Evolutionary conservation across 768 basidiomycete genomes (phyloP).

Genomic region (Boletus fagicola): DNA sequence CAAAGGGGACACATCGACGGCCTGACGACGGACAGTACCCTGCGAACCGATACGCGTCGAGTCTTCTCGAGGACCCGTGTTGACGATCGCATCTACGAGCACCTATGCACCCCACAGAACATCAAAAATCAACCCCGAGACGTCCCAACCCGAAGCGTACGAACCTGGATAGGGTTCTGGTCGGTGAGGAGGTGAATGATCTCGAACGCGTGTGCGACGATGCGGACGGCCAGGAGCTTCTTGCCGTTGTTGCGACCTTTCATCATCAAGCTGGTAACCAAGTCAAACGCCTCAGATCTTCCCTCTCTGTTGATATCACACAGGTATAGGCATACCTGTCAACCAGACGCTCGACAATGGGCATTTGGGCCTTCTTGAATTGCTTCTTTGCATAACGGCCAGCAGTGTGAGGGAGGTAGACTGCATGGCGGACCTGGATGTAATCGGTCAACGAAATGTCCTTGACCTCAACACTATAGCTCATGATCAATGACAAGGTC

Average conservation of each 20-base stretch:
- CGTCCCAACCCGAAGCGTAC: conserved; percentile 19
- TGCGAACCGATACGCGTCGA: conserved; percentile 99
- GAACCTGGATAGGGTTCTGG: conserved; percentile 98
- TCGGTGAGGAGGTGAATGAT: conserved; percentile 99
- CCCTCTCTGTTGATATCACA: not conserved
- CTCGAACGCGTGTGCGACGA: conserved; percentile 99
- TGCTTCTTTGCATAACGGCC: conserved; percentile 99
- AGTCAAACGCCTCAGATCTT: not conserved
- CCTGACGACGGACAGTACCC: conserved; percentile 99
- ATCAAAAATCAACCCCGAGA: not conserved
- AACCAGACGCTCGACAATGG: conserved; percentile 98
- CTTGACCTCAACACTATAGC: conserved; percentile 89
- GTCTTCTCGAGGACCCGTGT: conserved; percentile 99
- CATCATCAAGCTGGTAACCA: conserved; percentile 88
- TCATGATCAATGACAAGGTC: conserved; percentile 17
- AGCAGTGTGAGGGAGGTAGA: conserved; percentile 97
- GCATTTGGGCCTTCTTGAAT: conserved; percentile 99
- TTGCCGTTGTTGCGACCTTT: conserved; percentile 99
- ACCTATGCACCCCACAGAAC: conserved; percentile 46
- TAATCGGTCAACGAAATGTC: conserved; percentile 99
- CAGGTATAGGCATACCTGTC: conserved; percentile 64
- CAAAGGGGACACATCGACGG: conserved; percentile 98
- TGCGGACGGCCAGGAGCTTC: conserved; percentile 98
- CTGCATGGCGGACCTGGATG: conserved; percentile 97
- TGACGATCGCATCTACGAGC: conserved; percentile 97